Base-by-base conservation (phyloP, 2,329 filamentous ascomycete species). In the Fusarium sp. region DNA sequence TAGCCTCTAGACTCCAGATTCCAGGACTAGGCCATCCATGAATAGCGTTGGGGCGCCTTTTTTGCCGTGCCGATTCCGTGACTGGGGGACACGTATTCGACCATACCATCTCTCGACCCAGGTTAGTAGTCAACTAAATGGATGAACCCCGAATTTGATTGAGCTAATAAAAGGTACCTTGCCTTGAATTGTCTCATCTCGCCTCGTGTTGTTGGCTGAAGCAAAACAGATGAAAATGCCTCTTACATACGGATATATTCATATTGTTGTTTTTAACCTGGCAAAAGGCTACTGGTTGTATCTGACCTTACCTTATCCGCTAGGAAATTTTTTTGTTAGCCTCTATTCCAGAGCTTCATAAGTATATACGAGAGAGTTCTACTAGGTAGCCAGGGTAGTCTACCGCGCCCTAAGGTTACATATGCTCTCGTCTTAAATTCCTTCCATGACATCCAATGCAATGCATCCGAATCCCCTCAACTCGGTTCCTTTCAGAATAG, bases 21-120 rank as follows among this genome's bases (percentile, higher is more conserved):
- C 29, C 23, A 57, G 54, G 54, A n/a, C 54, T 48, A 57, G 29
- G 23, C 54, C 41, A 57, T 23, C 48, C 58, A 27, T 63, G 57
- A 46, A 63, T 68, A 57, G 44, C 69, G 60, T 73, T 72, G 69
- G 70, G 67, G 65, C 60, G 65, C 46, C 52, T 57, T 57, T 55
- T 55, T 70, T 41, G 46, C 61, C 66, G 66, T 73, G 70, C 70
- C 70, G 70, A 66, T 42, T 70, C 70, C 65, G 70, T 66, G 62
- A 52, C 51, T 54, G 37, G 51, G 61, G 61, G 56, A 70, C 68
- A 68, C 68, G 68, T 70, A 68, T 62, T 67, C 60, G 42, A 49
- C 45, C 46, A 57, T 38, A 49, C 37, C 52, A 48, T 33, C 66
- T 56, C 58, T 54, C 49, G 33, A 41, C 49, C 25, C 29, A 15